A percentile compares a stretch with the other conserved stretches of the same genome.
These are phyloP conservation scores for Botrytis fragariae DNA, from an alignment of 2,329 filamentous ascomycete genomes.

Conservation along the genomic window DNA sequence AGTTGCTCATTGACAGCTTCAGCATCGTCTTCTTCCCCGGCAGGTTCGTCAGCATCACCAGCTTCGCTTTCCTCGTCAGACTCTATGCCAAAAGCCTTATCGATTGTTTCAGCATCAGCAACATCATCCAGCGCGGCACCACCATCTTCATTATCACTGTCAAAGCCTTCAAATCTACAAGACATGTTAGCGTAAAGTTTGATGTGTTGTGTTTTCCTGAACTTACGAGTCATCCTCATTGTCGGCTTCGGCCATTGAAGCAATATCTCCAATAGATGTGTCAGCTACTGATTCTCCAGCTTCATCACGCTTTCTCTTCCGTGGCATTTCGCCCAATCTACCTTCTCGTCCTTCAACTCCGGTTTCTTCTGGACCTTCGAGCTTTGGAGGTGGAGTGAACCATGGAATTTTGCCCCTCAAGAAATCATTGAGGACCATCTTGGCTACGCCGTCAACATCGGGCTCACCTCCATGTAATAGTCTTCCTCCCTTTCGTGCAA, in stretches of 20 bases:
- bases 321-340: constrained; percentile 80
- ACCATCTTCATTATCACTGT: constrained; percentile 44
- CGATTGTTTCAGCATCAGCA: constrained; percentile 33
- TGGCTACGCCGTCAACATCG: constrained; percentile 90
- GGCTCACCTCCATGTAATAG: constrained; percentile 90
- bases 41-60: constrained; percentile 31
- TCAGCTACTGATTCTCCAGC: constrained; percentile 51
- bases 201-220: not conserved
- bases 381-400: constrained; percentile 78
- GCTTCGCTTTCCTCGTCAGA: constrained; percentile 45
- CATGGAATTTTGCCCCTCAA: constrained; percentile 93
- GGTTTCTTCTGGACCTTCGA: constrained; percentile 51
- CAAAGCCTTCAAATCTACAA: constrained; percentile 49
- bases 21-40: constrained; percentile 32
- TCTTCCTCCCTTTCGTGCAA: constrained; percentile 83
- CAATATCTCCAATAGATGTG: constrained; percentile 39
- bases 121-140: constrained; percentile 35
- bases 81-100: constrained; percentile 37
- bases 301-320: constrained; percentile 69
- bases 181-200: not conserved
- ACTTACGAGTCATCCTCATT: constrained; percentile 32
- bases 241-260: constrained; percentile 32
- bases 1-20: constrained; percentile 36
- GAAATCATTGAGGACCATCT: constrained; percentile 97
- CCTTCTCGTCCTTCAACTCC: constrained; percentile 70